These are phyloP conservation scores for Aspergillus bridgeri DNA, from an alignment of 495 filamentous ascomycete species.

Conservation along the genomic window DNA sequence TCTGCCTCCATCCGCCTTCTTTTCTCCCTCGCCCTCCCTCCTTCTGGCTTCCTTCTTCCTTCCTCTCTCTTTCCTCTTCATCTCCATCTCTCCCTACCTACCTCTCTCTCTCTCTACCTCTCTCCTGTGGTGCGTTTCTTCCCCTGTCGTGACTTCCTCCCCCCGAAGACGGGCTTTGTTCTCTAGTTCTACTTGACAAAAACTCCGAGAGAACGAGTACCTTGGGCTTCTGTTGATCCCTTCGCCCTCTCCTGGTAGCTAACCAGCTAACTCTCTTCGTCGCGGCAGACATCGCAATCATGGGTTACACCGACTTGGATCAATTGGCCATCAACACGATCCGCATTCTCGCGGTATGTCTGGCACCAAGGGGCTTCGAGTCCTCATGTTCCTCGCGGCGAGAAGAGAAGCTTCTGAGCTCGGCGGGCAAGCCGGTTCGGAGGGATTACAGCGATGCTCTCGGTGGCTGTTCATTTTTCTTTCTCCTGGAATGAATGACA, in stretches of 20 bases:
- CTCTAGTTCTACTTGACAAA: neutral
- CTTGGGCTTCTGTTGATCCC: neutral
- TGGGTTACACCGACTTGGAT: slow-evolving; percentile 85
- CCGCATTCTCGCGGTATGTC: slow-evolving; percentile 80
- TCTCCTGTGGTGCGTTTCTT: slow-evolving; percentile 8
- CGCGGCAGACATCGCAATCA: slow-evolving; percentile 50
- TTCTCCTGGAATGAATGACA: neutral
- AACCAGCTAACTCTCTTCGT: slow-evolving; percentile 10
- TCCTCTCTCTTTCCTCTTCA: slow-evolving; percentile 10
- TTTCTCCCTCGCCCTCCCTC: slow-evolving; percentile 17
- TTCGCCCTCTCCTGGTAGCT: slow-evolving; percentile 4
- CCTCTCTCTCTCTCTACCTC: slow-evolving; percentile 13
- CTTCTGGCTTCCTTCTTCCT: slow-evolving; percentile 14
- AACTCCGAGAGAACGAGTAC: neutral
- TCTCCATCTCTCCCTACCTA: slow-evolving; percentile 6
- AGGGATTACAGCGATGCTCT: neutral
- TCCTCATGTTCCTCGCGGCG: neutral
- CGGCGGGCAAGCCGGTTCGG: neutral
- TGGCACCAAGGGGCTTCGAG: neutral
- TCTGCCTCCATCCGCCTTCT: slow-evolving; percentile 24
- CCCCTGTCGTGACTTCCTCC: neutral
- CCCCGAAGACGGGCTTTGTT: slow-evolving; percentile 4
- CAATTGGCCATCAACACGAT: slow-evolving; percentile 96
- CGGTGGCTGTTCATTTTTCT: neutral
- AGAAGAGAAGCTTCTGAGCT: neutral